A percentile compares a stretch with the other conserved stretches of the same genome.
phyloP scores from a whole-genome alignment of 2,329 filamentous ascomycete species.

The Colletotrichum sp. region DNA sequence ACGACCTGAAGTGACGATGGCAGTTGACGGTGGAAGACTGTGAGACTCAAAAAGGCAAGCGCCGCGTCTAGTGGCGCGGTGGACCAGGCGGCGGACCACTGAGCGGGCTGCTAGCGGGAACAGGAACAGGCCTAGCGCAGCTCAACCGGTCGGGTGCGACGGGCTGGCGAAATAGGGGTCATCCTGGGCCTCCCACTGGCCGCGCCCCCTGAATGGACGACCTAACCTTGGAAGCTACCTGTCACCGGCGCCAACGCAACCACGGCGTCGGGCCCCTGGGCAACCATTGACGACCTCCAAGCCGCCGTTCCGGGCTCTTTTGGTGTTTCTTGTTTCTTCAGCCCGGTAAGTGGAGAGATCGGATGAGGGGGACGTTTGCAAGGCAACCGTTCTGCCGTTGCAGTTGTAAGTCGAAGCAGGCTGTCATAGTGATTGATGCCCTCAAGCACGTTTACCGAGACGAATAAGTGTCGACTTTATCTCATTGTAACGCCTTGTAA shows the following conservation, averaged over 20 bases:
- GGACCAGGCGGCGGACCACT: background rate
- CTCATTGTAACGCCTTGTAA: background rate
- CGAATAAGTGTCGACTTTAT: background rate
- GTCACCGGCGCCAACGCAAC: slow-evolving; percentile 11
- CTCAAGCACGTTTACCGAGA: background rate
- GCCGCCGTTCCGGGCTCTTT: background rate
- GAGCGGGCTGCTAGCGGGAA: background rate
- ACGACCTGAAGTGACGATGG: background rate
- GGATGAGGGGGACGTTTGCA: background rate
- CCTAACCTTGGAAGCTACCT: background rate
- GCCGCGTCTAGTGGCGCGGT: background rate
- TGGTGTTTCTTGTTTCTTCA: background rate
- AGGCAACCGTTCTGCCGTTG: background rate
- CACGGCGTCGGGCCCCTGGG: background rate
- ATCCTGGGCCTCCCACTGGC: no score
- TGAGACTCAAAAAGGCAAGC: background rate
- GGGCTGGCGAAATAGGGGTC: no score
- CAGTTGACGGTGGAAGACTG: background rate
- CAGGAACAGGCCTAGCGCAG: slow-evolving; percentile 12
- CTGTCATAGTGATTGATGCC: background rate
- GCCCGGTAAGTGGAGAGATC: slow-evolving; percentile 1
- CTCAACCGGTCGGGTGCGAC: no score
- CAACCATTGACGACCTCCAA: background rate
- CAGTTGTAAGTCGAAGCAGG: background rate
- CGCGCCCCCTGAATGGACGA: background rate